Base-by-base conservation (phyloP, 108 stramenopile species). In the Skeletonema marinoi region DNA sequence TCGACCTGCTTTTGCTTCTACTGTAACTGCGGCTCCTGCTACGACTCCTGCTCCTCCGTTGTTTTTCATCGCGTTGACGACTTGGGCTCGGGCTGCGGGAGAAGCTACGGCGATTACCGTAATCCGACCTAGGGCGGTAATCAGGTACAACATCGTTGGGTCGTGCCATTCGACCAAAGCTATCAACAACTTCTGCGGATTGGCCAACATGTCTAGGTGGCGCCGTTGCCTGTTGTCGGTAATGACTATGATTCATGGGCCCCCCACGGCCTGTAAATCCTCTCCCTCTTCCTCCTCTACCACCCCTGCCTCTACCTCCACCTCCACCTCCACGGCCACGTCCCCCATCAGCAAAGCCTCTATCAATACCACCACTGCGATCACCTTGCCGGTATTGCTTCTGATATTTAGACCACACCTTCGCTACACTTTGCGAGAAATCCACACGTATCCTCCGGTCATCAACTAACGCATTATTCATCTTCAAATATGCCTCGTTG, bases 381-480 rank as follows among this genome's bases (percentile, higher is more conserved):
- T 74, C 65, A 41, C 82, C 82, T 39, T 68, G 66, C 17, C 82
- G 51, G 29, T 78, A 78, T 32, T 48, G 51, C 60, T 70, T 83
- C 29, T 83, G 60, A 66, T 91, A 93, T 19, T 85, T 73, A 70
- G 92, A 89, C 99, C 99, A 99, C 6, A 97, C 78, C 77, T 98
- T 98, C 16, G 96, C 86, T 7, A 99, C 98, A 67, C 94, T 96
- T 74, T 99, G 99, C 59, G 92, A 93, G 68, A 99, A 99, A 70
- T 98, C 99, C 35, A 99, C 99, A 61, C 92, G 86, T 54, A 99
- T 99, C 48, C 99, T 83, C 38, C 98, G 87, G 73, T 99, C 98
- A 74, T 99, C 99, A 12, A 99, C 92, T 16, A 99, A 80, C 3
- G 96, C 98, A 87, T 99, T 98, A 80, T 99, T 99, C 99, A 99